Evolutionary conservation across 169 alveolate genomes (phyloP).

Genomic region (Toxoplasma gondii): DNA sequence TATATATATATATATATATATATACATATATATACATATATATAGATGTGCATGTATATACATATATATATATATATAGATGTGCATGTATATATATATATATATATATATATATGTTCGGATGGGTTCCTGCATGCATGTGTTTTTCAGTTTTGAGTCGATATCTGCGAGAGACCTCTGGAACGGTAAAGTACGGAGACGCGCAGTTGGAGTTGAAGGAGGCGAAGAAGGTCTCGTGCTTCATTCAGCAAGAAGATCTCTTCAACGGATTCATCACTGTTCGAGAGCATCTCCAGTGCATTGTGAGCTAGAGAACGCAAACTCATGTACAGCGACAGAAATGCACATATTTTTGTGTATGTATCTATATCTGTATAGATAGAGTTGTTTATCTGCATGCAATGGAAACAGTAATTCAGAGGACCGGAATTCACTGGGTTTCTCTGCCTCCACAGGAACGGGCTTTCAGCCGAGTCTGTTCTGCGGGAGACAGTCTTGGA

Average conservation of each 20-base stretch:
- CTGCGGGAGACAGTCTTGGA: too few relatives aligned
- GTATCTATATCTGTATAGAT: neutral
- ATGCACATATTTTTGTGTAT: too few relatives aligned
- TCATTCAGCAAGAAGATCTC: constrained; percentile 87
- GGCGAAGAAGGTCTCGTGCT: constrained; percentile 79
- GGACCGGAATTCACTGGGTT: neutral
- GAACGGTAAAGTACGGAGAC: constrained; percentile 71
- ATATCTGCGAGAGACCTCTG: constrained; percentile 64
- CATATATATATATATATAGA: neutral
- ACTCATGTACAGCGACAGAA: neutral
- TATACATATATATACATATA: too few relatives aligned
- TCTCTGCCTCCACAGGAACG: too few relatives aligned
- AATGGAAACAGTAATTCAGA: neutral
- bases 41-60: neutral
- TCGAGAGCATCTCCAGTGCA: constrained; percentile 74
- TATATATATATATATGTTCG: neutral
- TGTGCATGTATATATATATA: neutral
- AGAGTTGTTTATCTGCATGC: neutral
- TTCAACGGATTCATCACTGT: constrained; percentile 83
- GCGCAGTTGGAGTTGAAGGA: constrained; percentile 63
- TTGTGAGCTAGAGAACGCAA: constrained; percentile 21
- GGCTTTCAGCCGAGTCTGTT: too few relatives aligned
- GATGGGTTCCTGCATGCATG: neutral
- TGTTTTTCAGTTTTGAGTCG: constrained; percentile 57
- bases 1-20: too few relatives aligned